Percentiles rank a stretch among this genome's conserved stretches.
phyloP scores from a whole-genome alignment of 306 rosid genomes.

The Malus orientalis region DNA sequence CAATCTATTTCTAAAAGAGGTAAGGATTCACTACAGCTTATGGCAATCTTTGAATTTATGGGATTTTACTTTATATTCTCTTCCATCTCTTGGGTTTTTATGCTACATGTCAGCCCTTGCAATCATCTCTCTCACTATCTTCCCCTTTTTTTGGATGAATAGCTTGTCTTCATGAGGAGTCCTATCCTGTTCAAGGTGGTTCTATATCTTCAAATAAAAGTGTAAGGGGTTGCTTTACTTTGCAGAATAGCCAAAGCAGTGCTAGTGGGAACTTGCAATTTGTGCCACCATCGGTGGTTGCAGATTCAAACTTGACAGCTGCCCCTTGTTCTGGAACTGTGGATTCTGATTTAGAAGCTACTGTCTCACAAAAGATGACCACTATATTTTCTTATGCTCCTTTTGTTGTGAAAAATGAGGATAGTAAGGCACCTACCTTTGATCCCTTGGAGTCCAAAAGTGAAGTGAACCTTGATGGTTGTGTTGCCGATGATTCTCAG shows the following conservation, averaged over 20 bases:
- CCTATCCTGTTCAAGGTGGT: constrained; percentile 59
- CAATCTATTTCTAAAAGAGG: constrained; percentile 78
- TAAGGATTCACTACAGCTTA: constrained; percentile 22
- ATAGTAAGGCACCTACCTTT: constrained; percentile 25
- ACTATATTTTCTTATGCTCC: constrained; percentile 30
- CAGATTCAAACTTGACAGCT: constrained; percentile 43
- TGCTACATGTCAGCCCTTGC: constrained; percentile 18
- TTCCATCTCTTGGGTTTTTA: background rate
- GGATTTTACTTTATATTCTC: background rate
- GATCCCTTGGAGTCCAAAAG: constrained; percentile 22
- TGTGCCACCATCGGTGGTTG: constrained; percentile 40
- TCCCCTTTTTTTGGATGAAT: constrained; percentile 8
- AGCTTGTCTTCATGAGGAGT: constrained; percentile 89
- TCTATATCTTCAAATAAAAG: constrained; percentile 54
- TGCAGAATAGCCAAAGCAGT: constrained; percentile 57
- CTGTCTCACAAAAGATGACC: constrained; percentile 41
- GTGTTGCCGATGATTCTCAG: constrained; percentile 76
- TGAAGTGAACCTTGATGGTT: constrained; percentile 43
- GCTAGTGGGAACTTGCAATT: constrained; percentile 40
- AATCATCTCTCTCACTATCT: background rate
- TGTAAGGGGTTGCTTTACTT: constrained; percentile 30
- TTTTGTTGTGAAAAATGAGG: constrained; percentile 34
- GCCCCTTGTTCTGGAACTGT: constrained; percentile 30
- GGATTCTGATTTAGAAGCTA: constrained; percentile 53
- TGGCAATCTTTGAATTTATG: constrained; percentile 14